Evolutionary conservation across 2,329 filamentous ascomycete species (phyloP), one percentile per base, ranked within the genome.

Genomic region (Ophiostoma himal-ulmi): DNA sequence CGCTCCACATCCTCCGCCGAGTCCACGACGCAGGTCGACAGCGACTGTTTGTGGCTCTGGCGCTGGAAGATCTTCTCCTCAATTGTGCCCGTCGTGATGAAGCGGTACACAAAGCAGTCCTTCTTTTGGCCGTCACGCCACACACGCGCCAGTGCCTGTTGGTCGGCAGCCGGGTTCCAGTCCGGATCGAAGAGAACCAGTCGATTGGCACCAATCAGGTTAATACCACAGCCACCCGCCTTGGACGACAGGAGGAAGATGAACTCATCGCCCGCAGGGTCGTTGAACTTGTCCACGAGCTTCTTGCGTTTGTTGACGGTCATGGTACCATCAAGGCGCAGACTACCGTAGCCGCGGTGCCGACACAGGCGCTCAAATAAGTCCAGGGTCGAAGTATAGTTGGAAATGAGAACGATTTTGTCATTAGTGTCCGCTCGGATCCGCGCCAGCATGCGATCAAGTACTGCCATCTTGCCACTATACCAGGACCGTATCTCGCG

Each of bases 81-180:
- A 73, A 99, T 99, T 0, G 94, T 97, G 4, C 95, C 95, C 0
- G 96, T 98, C 0, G 94, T 92, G 76, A 99, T 99, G 81, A 99
- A 99, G n/a, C 95, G 91, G 79, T 99, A 99, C 20, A 99, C 95
- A 76, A 99, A 99, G 77, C 95, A 99, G 77, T 99, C 95, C 78
- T 99, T 99, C 85, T 96, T 98, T 80, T 99, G 95, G 0, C 95
- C 95, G 76, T 99, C 95, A 84, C 95, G 92, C 95, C 95, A 99
- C 26, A 99, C 95, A 83, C 95, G 91, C 48, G 95, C 95, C 39
- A 99, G 86, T 4, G 95, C 95, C 81, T 99, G 95, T 79, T 99
- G 95, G 77, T 99, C 95, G 0, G 95, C 94, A 3, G 95, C 95
- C 0, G 95, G 95, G 76, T 99, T 99, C 95, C 95, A 99, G 79